Evolutionary conservation across 2,329 filamentous ascomycete species (phyloP).

Genomic region (Thelonectria rubi): DNA sequence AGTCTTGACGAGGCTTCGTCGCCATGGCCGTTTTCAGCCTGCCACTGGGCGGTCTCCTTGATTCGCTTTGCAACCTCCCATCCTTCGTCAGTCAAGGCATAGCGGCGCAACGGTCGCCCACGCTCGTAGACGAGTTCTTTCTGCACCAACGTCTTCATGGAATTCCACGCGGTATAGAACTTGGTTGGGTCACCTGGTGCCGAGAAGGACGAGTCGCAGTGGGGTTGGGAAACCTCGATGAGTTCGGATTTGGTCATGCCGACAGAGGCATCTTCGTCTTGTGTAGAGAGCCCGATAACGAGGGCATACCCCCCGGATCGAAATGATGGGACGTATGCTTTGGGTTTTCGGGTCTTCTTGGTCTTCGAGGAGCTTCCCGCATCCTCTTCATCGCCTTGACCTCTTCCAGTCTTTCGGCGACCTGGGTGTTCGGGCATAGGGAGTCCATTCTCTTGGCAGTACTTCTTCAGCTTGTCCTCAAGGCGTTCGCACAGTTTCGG

Average conservation of each 20-base stretch:
- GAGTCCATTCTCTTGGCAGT: conserved; percentile 73
- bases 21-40: conserved; percentile 38
- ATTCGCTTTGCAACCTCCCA: conserved; percentile 78
- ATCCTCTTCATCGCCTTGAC: conserved; percentile 46
- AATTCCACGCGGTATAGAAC: conserved; percentile 83
- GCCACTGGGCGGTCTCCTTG: conserved; percentile 58
- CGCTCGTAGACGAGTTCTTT: conserved; percentile 80
- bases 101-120: conserved; percentile 73
- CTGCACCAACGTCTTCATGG: conserved; percentile 77
- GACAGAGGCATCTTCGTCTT: conserved; percentile 59
- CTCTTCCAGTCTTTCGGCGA: conserved; percentile 50
- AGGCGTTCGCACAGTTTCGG: conserved; percentile 75
- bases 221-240: conserved; percentile 73
- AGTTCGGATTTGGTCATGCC: conserved; percentile 75
- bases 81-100: conserved; percentile 78
- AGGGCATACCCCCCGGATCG: conserved; percentile 81
- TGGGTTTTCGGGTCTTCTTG: conserved; percentile 69
- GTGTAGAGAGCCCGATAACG: conserved; percentile 70
- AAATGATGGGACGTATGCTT: conserved; percentile 75
- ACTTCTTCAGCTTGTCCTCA: conserved; percentile 65
- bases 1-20: conserved; percentile 9
- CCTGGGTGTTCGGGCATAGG: conserved; percentile 71
- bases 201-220: conserved; percentile 78
- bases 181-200: conserved; percentile 72
- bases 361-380: conserved; percentile 48